A percentile compares a stretch with the other conserved stretches of the same genome.
phyloP scores from a whole-genome alignment of 163 green algal genomes.

The Volvox carteri region DNA sequence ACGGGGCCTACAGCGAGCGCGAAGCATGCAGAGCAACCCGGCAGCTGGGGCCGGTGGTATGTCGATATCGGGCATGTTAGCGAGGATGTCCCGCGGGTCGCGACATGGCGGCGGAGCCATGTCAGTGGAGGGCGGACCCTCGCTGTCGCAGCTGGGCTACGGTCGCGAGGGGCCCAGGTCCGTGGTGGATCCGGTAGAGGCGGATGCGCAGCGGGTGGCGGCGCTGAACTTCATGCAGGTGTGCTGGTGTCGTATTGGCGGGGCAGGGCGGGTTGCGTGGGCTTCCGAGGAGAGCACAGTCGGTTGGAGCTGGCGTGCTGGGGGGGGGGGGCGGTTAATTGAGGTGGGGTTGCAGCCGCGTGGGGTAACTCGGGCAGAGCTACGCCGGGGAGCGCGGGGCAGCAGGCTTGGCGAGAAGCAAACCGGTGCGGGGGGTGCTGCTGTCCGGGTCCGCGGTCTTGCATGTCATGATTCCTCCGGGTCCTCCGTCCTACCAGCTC shows the following conservation, averaged over 20 bases:
- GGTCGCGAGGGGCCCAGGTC: not conserved
- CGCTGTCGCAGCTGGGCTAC: conserved; percentile 16
- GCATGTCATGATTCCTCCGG: too few species aligned
- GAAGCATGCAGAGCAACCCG: conserved; percentile 3
- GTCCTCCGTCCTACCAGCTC: too few species aligned
- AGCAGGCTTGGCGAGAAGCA: too few species aligned
- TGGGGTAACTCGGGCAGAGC: too few species aligned
- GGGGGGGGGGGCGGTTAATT: not conserved
- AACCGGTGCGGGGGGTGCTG: too few species aligned
- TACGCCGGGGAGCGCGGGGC: too few species aligned
- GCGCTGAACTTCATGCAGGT: conserved; percentile 59
- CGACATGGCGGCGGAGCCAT: not conserved
- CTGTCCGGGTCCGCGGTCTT: too few species aligned
- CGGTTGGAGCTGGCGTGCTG: not conserved
- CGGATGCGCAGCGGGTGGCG: conserved; percentile 40
- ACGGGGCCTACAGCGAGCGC: conserved; percentile 23
- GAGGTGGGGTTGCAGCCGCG: too few species aligned
- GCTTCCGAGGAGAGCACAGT: too few species aligned
- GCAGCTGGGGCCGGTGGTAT: not conserved
- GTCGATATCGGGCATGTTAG: conserved; percentile 3
- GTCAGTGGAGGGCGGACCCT: not conserved
- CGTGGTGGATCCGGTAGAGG: not conserved
- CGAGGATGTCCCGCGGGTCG: conserved; percentile 11
- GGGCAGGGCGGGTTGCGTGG: not conserved
- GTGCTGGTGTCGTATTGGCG: not conserved